Evolutionary conservation across 116 monocot genomes (phyloP).

Genomic region (Iris pallida): DNA sequence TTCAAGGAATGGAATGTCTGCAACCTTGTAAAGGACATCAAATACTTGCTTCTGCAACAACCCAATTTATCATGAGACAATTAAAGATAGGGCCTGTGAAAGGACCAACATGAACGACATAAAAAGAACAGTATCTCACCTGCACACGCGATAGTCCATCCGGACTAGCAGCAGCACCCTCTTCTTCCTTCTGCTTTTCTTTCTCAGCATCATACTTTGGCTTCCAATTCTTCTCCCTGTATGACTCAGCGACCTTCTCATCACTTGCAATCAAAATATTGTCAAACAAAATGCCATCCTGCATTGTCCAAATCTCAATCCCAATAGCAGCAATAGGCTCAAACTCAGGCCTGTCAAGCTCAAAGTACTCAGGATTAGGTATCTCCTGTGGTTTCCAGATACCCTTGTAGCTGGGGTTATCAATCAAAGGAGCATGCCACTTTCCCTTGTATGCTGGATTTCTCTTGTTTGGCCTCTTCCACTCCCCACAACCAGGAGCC

Average conservation of each 20-base stretch:
- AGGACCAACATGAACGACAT: no score
- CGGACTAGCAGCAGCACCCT: constrained; percentile 21
- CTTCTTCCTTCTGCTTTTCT: constrained; percentile 79
- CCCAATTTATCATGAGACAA: not conserved
- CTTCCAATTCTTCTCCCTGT: constrained; percentile 58
- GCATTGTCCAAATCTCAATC: constrained; percentile 97
- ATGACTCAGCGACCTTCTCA: constrained; percentile 61
- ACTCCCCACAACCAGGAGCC: constrained; percentile 89
- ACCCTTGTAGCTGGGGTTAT: constrained; percentile 86
- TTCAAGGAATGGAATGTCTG: constrained; percentile 34
- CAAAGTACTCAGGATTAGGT: constrained; percentile 76
- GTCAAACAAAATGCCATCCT: constrained; percentile 88
- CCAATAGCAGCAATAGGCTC: constrained; percentile 84
- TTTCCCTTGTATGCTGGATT: constrained; percentile 98
- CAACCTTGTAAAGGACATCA: constrained; percentile 37
- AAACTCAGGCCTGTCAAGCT: constrained; percentile 67
- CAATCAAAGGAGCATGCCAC: constrained; percentile 80
- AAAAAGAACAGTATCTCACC: constrained; percentile 7
- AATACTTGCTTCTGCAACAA: constrained; percentile 37
- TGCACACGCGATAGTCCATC: constrained; percentile 31
- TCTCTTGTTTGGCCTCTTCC: constrained; percentile 78
- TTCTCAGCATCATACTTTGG: constrained; percentile 78
- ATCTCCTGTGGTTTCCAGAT: constrained; percentile 89
- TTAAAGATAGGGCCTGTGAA: not conserved
- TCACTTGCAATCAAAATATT: constrained; percentile 66